Percentiles rank a stretch among this genome's conserved stretches.
Conservation (phyloP, 164 flowering plant genomes). For the Vitis rotundifolia region DNA sequence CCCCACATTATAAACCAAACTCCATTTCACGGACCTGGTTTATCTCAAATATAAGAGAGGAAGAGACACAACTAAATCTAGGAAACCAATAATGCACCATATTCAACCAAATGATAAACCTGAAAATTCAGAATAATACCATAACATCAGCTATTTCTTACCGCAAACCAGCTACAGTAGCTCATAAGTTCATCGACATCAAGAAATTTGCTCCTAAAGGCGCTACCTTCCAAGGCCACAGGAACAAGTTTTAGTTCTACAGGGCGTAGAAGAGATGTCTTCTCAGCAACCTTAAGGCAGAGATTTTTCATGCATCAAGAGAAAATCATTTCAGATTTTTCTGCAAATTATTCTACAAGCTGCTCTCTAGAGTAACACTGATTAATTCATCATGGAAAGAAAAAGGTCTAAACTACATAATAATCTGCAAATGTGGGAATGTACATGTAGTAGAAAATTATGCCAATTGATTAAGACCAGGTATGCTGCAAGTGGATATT, state of each 20-base stretch:
- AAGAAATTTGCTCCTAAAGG: constrained; percentile 83
- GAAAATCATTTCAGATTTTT: background rate
- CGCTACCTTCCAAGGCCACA: constrained; percentile 83
- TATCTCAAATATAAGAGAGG: too few relatives aligned
- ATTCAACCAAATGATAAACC: constrained; percentile 2
- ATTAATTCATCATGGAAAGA: too few relatives aligned
- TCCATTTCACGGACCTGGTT: too few relatives aligned
- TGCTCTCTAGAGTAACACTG: too few relatives aligned
- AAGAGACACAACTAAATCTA: background rate
- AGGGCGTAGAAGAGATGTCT: constrained; percentile 81
- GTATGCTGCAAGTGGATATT: too few relatives aligned
- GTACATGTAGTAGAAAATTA: too few relatives aligned
- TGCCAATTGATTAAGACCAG: too few relatives aligned
- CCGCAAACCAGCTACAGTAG: constrained; percentile 89
- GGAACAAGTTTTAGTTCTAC: constrained; percentile 86
- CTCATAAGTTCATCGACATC: constrained; percentile 90
- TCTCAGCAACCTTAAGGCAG: constrained; percentile 83
- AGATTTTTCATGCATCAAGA: constrained; percentile 3
- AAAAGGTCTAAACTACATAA: too few relatives aligned
- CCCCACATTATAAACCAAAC: too few relatives aligned
- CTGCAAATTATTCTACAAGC: too few relatives aligned
- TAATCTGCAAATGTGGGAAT: too few relatives aligned
- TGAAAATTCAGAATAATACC: background rate
- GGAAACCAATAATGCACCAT: background rate
- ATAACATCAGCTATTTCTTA: constrained; percentile 35